Evolutionary conservation across 2,329 filamentous ascomycete genomes (phyloP).

Genomic region (Talaromyces piceae): DNA sequence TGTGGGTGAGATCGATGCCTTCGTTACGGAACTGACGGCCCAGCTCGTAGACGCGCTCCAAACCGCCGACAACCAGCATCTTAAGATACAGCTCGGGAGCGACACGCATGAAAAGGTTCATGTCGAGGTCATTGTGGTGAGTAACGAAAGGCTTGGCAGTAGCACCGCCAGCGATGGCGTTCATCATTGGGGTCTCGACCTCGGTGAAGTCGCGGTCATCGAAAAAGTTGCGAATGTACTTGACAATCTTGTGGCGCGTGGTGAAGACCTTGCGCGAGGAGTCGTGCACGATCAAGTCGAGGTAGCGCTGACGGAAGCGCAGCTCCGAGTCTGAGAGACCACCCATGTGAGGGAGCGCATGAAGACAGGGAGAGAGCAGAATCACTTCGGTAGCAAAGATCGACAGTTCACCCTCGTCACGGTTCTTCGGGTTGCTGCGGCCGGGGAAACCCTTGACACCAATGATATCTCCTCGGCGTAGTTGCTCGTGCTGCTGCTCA

Average conservation of each 20-base stretch:
- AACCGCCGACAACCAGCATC: constrained; percentile 87
- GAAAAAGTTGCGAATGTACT: constrained; percentile 82
- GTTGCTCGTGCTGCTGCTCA: constrained; percentile 78
- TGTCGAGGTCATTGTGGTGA: constrained; percentile 90
- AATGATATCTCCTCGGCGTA: constrained; percentile 88
- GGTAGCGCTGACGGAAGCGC: constrained; percentile 84
- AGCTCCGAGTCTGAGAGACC: constrained; percentile 95
- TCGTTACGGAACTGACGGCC: constrained; percentile 95
- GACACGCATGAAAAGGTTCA: constrained; percentile 90
- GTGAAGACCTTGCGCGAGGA: constrained; percentile 73
- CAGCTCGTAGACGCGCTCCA: constrained; percentile 92
- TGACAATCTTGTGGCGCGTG: constrained; percentile 78
- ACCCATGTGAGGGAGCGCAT: constrained; percentile 85
- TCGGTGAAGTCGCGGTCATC: constrained; percentile 83
- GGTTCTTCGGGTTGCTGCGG: constrained; percentile 79
- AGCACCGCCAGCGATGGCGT: constrained; percentile 87
- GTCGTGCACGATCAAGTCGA: constrained; percentile 97
- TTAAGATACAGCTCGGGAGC: constrained; percentile 96
- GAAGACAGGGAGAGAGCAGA: constrained; percentile 83
- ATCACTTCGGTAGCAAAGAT: constrained; percentile 84
- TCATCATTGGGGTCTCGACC: constrained; percentile 97
- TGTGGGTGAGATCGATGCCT: constrained; percentile 86
- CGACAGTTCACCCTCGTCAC: constrained; percentile 82
- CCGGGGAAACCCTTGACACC: constrained; percentile 79
- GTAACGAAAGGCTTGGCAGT: constrained; percentile 93